Base-by-base conservation (phyloP, 1,284 basidiomycete genomes). In the Puccinia coronata region DNA sequence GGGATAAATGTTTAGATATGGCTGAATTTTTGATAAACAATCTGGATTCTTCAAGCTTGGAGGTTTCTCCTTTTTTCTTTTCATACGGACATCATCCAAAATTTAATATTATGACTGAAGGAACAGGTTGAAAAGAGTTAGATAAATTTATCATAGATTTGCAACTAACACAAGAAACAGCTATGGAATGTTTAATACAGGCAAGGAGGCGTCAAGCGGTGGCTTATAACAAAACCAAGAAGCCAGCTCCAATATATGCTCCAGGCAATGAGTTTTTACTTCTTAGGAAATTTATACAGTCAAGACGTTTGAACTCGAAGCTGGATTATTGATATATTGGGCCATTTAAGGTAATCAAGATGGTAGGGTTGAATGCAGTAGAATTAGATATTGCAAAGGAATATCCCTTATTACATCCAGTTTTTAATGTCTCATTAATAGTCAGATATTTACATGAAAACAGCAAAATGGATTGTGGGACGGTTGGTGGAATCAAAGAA, bases 51-150 rank as follows among this genome's bases (percentile, higher is more conserved):
- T 5, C 63, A 23, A 28, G n/a, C 8, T 12, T 41, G 23, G 23
- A 41, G 20, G 28, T 31, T 9, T 67, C 63, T 23, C 63, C 63
- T 23, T 67, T 67, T 23, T 67, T 67, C 28, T 41, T 67, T n/a
- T n/a, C n/a, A n/a, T n/a, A n/a, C 36, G 63, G 63, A 34, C 34
- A 34, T 23, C 63, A 67, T 36, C 63, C 36, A 31, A 31, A 41
- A 12, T 31, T 67, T 41, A 67, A 23, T 67, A 34, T 41, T 9
- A 20, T 69, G 34, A 39, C 36, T 9, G 25, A 25, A 16, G 4
- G 4, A 34, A 34, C 36, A 12, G 65, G 65, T 5, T 25, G 28
- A 36, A 41, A 25, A 43, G 4, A 14, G 2, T 14, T 69, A 23
- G 43, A 69, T 43, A n/a, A 69, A 25, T 69, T 41, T 25, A 25